A percentile compares a stretch with the other conserved stretches of the same genome.
These are phyloP conservation scores for Boechera divaricarpa DNA, from an alignment of 345 rosid species.

Conservation along the genomic window DNA sequence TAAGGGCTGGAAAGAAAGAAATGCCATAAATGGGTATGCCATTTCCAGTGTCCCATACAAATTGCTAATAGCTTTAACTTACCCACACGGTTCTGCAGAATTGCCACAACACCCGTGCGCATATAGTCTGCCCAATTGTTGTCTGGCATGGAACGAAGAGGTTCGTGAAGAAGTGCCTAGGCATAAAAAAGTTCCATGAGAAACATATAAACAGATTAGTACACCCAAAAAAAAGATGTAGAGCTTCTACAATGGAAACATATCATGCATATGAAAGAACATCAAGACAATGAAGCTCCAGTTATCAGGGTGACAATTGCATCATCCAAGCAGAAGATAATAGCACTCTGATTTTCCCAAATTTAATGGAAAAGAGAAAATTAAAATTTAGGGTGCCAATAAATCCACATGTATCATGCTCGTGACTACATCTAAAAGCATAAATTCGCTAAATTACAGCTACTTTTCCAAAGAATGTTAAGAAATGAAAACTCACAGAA, in stretches of 20 bases:
- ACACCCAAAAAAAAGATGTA: background rate
- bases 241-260: conserved; percentile 8
- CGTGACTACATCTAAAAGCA: conserved; percentile 13
- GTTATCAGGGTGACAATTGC: conserved; percentile 2
- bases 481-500: conserved; percentile 50
- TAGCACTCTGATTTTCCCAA: background rate
- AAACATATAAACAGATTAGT: conserved; percentile 17
- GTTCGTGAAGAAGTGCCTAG: conserved; percentile 65
- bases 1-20: conserved; percentile 12
- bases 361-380: background rate
- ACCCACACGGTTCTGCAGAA: conserved; percentile 92
- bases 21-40: conserved; percentile 7
- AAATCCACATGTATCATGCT: conserved; percentile 9
- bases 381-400: conserved; percentile 7
- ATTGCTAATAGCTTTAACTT: conserved; percentile 41
- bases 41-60: conserved; percentile 7
- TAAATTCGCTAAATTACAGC: background rate
- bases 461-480: background rate
- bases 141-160: conserved; percentile 56
- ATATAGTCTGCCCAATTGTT: conserved; percentile 67
- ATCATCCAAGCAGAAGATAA: conserved; percentile 20
- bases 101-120: conserved; percentile 70
- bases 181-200: conserved; percentile 18
- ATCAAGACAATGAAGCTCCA: conserved; percentile 15
- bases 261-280: background rate